Percentiles rank a stretch among this genome's conserved stretches.
These are phyloP conservation scores for Huntiella omanensis DNA, from an alignment of 2,329 filamentous ascomycete genomes.

Conservation along the genomic window DNA sequence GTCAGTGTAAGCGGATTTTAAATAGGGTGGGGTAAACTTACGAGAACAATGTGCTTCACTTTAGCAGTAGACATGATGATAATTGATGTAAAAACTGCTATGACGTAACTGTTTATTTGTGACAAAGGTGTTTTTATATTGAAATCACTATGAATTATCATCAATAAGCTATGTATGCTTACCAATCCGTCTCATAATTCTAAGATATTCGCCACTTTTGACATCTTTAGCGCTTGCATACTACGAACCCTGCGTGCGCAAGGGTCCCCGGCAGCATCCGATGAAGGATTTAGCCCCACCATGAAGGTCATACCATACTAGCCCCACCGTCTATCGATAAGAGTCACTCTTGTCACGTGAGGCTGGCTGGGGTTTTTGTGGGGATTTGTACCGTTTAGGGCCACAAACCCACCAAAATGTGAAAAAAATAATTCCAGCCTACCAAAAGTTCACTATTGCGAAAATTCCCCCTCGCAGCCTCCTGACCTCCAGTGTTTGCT, in stretches of 20 bases:
- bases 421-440: constrained; percentile 8
- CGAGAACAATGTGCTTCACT: constrained; percentile 61
- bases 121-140: no score
- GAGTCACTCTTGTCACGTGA: constrained; percentile 6
- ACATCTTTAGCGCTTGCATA: neutral
- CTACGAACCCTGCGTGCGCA: neutral
- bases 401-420: constrained; percentile 11
- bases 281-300: no score
- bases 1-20: neutral
- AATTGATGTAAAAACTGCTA: neutral
- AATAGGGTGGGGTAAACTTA: constrained; percentile 20
- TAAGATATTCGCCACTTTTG: neutral
- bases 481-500: constrained; percentile 10
- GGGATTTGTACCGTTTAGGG: constrained; percentile 10
- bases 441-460: constrained; percentile 10
- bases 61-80: constrained; percentile 20
- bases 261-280: no score
- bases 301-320: no score
- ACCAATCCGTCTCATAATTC: constrained; percentile 3
- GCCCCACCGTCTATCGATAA: constrained; percentile 6
- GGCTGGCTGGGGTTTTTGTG: constrained; percentile 2
- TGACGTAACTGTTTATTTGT: no score
- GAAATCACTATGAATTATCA: neutral
- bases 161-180: neutral
- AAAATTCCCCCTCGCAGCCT: constrained; percentile 10